phyloP scores from a whole-genome alignment of 352 stramenopile species.

The Phytopythium sindhum region DNA sequence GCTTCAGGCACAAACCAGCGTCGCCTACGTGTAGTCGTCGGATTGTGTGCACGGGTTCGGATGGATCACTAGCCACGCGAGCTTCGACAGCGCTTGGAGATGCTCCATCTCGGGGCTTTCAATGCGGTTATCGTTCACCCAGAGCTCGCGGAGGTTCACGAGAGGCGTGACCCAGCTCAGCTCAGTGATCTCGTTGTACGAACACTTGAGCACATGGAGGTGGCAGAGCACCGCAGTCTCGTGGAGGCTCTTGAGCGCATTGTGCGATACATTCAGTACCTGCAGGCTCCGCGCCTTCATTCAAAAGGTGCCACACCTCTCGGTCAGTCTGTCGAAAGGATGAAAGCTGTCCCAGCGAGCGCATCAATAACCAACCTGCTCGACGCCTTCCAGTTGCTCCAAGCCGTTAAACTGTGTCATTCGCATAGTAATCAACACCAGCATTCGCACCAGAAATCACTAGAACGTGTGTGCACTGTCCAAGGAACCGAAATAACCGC shows the following conservation, averaged over 20 bases:
- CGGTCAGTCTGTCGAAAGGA: too few relatives aligned
- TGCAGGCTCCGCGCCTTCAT: conserved; percentile 36
- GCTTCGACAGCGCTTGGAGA: conserved; percentile 33
- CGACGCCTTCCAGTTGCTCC: conserved; percentile 29
- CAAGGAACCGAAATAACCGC: too few relatives aligned
- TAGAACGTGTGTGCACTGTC: too few relatives aligned
- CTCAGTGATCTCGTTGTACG: conserved; percentile 48
- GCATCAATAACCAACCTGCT: conserved; percentile 24
- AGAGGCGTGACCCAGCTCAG: conserved; percentile 38
- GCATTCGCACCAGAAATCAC: not conserved
- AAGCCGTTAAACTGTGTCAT: conserved; percentile 59
- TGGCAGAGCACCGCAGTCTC: conserved; percentile 37
- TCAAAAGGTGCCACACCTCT: not conserved
- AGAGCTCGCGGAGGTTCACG: conserved; percentile 47
- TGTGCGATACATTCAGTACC: conserved; percentile 64
- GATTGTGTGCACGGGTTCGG: conserved; percentile 65
- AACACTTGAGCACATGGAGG: conserved; percentile 52
- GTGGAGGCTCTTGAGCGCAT: conserved; percentile 39
- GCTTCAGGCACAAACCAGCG: not conserved
- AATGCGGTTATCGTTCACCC: conserved; percentile 55
- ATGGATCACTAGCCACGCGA: conserved; percentile 55
- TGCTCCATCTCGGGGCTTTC: conserved; percentile 42
- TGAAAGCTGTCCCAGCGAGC: not conserved
- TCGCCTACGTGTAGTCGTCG: conserved; percentile 43
- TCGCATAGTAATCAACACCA: not conserved